Percentiles rank a stretch among this genome's conserved stretches.
phyloP scores from a whole-genome alignment of 169 alveolate genomes.

The Eimeria praecox region DNA sequence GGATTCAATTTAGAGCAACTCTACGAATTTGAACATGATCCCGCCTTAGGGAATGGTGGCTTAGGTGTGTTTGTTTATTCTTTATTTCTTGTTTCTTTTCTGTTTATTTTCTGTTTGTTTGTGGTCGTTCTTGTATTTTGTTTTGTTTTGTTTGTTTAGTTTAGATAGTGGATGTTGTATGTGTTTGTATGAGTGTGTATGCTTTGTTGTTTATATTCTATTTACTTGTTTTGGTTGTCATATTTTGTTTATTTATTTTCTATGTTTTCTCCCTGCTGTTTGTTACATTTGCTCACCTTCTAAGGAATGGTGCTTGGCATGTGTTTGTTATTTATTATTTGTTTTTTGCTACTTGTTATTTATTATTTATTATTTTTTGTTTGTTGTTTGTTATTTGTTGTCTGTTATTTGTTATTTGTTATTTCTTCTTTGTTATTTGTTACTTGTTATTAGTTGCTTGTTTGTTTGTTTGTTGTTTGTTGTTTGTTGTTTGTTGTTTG shows the following conservation, averaged over 20 bases:
- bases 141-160: constrained; percentile 58
- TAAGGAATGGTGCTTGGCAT: no score
- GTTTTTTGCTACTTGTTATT: neutral
- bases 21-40: constrained; percentile 97
- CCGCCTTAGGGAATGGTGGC: constrained; percentile 99
- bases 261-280: no score
- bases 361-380: neutral
- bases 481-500: no score
- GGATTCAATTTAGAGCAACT: constrained; percentile 96
- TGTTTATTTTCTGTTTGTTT: neutral
- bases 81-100: neutral
- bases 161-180: no score
- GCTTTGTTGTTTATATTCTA: no score
- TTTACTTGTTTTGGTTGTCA: no score
- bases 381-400: neutral
- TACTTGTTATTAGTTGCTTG: no score
- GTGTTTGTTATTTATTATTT: neutral
- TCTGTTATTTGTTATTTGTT: neutral
- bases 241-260: no score
- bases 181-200: no score
- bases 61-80: constrained; percentile 85
- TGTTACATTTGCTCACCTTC: no score
- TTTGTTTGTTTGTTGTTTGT: neutral
- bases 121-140: no score
- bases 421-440: neutral